Evolutionary conservation across 176 grass and related monocot genomes (phyloP).

Genomic region (Cocos nucifera): DNA sequence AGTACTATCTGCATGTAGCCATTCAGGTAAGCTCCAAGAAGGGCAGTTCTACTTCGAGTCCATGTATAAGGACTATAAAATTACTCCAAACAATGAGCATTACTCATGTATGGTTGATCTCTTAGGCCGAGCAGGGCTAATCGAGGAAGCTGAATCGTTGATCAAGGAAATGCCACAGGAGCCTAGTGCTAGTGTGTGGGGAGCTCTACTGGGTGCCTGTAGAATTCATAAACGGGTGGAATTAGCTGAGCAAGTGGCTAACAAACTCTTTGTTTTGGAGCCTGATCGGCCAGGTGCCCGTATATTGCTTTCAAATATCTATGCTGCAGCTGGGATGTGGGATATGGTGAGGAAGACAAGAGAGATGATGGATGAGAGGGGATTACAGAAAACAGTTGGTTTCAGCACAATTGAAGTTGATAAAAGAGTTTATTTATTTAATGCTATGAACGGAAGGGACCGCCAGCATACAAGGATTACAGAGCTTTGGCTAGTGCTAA

Average conservation of each 20-base stretch:
- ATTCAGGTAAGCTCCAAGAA: conserved; percentile 17
- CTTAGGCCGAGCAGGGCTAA: conserved; percentile 19
- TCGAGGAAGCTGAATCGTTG: conserved; percentile 12
- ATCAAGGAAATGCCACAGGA: conserved; percentile 9
- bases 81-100: conserved; percentile 13
- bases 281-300: conserved; percentile 5
- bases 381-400: conserved; percentile 7
- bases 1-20: conserved; percentile 18
- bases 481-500: neutral
- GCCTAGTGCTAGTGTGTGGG: conserved; percentile 15
- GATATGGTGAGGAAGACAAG: conserved; percentile 23
- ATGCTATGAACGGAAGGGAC: neutral
- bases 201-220: conserved; percentile 15
- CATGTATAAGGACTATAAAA: conserved; percentile 13
- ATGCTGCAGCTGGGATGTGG: conserved; percentile 23
- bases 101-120: conserved; percentile 25
- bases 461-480: neutral
- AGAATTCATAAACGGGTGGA: conserved; percentile 17
- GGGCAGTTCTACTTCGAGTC: conserved; percentile 9
- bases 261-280: conserved; percentile 14
- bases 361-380: conserved; percentile 8
- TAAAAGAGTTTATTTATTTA: conserved; percentile 4
- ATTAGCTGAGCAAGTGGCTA: conserved; percentile 5
- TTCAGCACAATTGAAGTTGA: conserved; percentile 20
- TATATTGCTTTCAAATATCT: conserved; percentile 17